Conservation (phyloP, 2,329 filamentous ascomycete species). For the Curvularia verruculosa region DNA sequence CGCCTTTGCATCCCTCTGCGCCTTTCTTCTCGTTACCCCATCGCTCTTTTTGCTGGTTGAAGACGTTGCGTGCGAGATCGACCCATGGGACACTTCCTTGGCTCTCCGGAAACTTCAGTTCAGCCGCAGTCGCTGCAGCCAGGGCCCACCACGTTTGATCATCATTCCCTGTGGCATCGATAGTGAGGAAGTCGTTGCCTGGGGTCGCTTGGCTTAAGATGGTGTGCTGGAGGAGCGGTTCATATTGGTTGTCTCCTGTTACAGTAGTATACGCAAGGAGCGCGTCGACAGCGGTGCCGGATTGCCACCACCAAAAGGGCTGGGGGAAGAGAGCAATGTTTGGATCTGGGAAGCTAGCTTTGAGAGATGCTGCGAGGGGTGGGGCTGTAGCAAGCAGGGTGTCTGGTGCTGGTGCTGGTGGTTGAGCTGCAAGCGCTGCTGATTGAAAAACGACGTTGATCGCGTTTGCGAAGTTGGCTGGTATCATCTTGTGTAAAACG, state of each 20-base stretch:
- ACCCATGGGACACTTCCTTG: slow-evolving; percentile 61
- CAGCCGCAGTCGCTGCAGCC: slow-evolving; percentile 68
- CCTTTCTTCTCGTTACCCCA: slow-evolving; percentile 56
- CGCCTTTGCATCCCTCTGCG: slow-evolving; percentile 70
- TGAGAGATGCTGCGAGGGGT: slow-evolving; percentile 25
- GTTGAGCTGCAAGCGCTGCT: slow-evolving; percentile 5
- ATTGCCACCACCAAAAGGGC: slow-evolving; percentile 42
- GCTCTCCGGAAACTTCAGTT: slow-evolving; percentile 64
- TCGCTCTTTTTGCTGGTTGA: slow-evolving; percentile 69
- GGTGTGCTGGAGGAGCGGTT: slow-evolving; percentile 38
- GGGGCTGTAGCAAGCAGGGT: slow-evolving; percentile 22
- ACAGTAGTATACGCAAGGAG: slow-evolving; percentile 51
- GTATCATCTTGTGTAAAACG: slow-evolving; percentile 11
- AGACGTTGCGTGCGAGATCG: slow-evolving; percentile 70
- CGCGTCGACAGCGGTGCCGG: slow-evolving; percentile 33
- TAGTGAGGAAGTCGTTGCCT: slow-evolving; percentile 49
- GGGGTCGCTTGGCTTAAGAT: slow-evolving; percentile 32
- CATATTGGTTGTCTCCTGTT: slow-evolving; percentile 51
- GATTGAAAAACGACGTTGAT: slow-evolving; percentile 9
- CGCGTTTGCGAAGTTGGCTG: slow-evolving; percentile 9
- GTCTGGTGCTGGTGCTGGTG: slow-evolving; percentile 14
- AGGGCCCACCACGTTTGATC: slow-evolving; percentile 77
- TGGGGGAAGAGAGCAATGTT: slow-evolving; percentile 27
- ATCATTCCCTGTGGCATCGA: slow-evolving; percentile 64
- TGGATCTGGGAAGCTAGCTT: slow-evolving; percentile 25